Base-by-base conservation (phyloP, 257 asterid species). In the Verbascum thapsus region DNA sequence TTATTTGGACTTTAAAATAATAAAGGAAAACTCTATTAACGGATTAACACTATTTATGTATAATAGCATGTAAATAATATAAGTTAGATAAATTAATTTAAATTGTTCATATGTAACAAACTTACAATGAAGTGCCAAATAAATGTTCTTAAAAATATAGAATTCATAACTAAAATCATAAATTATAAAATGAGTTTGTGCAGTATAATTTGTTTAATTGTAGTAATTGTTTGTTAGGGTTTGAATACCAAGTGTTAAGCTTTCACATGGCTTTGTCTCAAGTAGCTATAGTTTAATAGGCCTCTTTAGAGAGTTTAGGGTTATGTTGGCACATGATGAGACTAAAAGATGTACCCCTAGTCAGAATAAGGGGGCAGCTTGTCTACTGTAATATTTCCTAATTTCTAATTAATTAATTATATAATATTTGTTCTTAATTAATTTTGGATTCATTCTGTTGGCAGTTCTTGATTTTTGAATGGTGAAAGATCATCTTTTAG, bases 241-340 rank as follows among this genome's bases (percentile, higher is more conserved):
- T 73, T 72, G 73, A 59, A 65, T 64, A 59, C 54, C 74, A 39
- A 71, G 69, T 45, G 59, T 58, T 16, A 44, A 54, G n/a, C 59
- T 44, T 51, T 77, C 83, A 77, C 83, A 66, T 73, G 83, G 67
- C 70, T 45, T 73, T 77, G 83, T 73, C 83, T 61, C 15, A 57
- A 49, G 15, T 20, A 65, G 38, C 41, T 65, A 61, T 70, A 68
- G 18, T 63, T 53, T 35, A 32, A 8, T 53, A 51, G 64, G 68
- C 11, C 22, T 12, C 7, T 5, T 6, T n/a, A n/a, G n/a, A n/a
- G n/a, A 12, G 18, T 48, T 48, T 50, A 35, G 60, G 63, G 54
- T 34, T 69, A 52, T 64, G 56, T 38, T 69, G 49, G 75, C 45
- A 41, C 58, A 65, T 72, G 39, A 26, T 26, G 57, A 57, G 55